Base-by-base conservation (phyloP, 345 rosid species). In the Lepidium sativum region DNA sequence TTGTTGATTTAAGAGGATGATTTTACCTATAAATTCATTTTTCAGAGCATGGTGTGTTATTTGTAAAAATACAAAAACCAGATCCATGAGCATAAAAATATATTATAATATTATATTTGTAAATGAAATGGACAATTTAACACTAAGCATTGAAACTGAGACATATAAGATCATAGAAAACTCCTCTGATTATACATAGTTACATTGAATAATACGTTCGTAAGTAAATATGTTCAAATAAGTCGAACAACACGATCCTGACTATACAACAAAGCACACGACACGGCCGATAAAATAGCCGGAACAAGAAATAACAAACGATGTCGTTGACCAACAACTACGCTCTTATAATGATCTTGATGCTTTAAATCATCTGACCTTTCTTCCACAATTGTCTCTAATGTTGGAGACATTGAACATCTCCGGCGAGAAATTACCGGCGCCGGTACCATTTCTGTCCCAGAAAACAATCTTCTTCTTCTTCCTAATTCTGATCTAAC, bases 311-410 rank as follows among this genome's bases (percentile, higher is more conserved):
- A 45, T 34, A 79, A 54, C 20, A 75, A 39, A 37, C 72, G 68
- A 18, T 29, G 70, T 44, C 64, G 64, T 75, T 32, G 79, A 54
- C 49, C 70, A 17, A 18, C 42, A 11, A 12, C 18, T 44, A 77
- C 54, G 5, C 12, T 60, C 21, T 21, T 21, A 52, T 45, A 1
- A 8, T 5, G 41, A 41, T 50, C 54, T 33, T 60, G 52, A 42
- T 53, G 50, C 13, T 8, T 18, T 8, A 70, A 63, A 13, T 68
- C 69, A 48, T 77, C 75, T 3, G 55, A 59, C 44, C 72, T 76
- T 69, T 83, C 85, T 64, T 83, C 88, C 14, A 56, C 35, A 47
- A 81, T 81, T 8, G 85, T 78, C 71, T 81, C 88, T 55, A 83
- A 60, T 52, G 54, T 74, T 4, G 82, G 83, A 49, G 39, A 69